A percentile compares a stretch with the other conserved stretches of the same genome.
Evolutionary conservation across 257 asterid genomes (phyloP).

Genomic region (Gentiana dahurica): DNA sequence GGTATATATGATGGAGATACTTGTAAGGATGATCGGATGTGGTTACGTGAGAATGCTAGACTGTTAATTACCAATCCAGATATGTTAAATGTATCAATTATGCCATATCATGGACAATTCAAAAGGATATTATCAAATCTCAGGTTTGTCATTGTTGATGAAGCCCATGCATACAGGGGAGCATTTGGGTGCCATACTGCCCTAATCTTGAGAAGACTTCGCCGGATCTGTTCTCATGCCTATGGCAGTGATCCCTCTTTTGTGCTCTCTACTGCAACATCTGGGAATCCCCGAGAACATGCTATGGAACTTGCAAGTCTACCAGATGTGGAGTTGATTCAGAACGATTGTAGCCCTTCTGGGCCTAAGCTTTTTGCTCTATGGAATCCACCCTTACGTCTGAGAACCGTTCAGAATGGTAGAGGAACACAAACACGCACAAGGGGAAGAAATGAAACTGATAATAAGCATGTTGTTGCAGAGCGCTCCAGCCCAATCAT

Average conservation of each 20-base stretch:
- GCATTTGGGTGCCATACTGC: constrained; percentile 91
- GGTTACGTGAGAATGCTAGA: constrained; percentile 84
- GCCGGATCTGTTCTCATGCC: constrained; percentile 85
- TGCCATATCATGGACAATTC: constrained; percentile 79
- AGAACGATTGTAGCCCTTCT: constrained; percentile 96
- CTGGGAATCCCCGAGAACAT: constrained; percentile 89
- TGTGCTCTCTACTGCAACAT: constrained; percentile 87
- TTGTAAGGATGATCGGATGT: constrained; percentile 64
- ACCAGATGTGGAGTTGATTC: constrained; percentile 54
- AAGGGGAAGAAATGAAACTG: constrained; percentile 30
- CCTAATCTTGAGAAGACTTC: constrained; percentile 84
- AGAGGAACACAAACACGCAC: constrained; percentile 16
- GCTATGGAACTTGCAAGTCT: constrained; percentile 80
- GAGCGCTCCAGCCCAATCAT: constrained; percentile 86
- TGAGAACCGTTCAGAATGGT: constrained; percentile 57
- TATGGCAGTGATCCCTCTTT: constrained; percentile 90
- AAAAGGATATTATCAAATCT: constrained; percentile 68
- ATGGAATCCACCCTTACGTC: constrained; percentile 88
- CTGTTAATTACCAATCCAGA: constrained; percentile 96
- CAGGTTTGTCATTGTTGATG: constrained; percentile 84
- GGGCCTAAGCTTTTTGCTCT: constrained; percentile 70
- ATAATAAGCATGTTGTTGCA: constrained; percentile 37
- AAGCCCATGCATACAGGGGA: constrained; percentile 92
- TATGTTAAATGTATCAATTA: constrained; percentile 85
- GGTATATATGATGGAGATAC: constrained; percentile 98